These are phyloP conservation scores for Xylaria grammica DNA, from an alignment of 495 filamentous ascomycete species.

Conservation along the genomic window DNA sequence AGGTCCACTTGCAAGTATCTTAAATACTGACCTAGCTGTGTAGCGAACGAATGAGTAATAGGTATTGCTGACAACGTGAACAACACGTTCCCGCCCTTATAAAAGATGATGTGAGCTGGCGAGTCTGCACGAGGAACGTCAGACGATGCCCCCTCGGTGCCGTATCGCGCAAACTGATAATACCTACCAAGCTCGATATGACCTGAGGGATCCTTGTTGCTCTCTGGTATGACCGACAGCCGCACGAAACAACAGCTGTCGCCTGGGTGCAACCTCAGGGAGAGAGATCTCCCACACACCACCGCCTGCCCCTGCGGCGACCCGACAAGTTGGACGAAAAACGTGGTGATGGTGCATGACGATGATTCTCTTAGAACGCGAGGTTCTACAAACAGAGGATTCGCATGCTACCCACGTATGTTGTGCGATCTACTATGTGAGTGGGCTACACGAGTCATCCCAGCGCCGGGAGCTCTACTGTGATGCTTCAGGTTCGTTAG, in stretches of 20 bases:
- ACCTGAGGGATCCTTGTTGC: background rate
- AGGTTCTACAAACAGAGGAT: background rate
- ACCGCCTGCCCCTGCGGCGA: constrained; percentile 4
- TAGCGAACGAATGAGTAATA: too few relatives aligned
- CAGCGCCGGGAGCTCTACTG: background rate
- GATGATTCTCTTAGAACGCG: background rate
- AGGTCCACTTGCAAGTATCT: too few relatives aligned
- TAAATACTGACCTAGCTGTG: too few relatives aligned
- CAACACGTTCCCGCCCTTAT: too few relatives aligned
- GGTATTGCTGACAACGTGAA: too few relatives aligned
- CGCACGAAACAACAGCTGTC: background rate
- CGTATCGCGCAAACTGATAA: constrained; percentile 2
- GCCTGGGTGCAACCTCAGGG: background rate
- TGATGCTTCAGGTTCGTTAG: too few relatives aligned
- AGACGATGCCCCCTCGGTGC: background rate
- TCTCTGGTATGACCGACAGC: background rate
- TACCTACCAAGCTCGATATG: background rate
- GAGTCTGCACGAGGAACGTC: too few relatives aligned
- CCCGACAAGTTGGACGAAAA: background rate
- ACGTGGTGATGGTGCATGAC: constrained; percentile 5
- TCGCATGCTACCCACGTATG: constrained; percentile 10
- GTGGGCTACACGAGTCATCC: background rate
- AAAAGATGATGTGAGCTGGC: too few relatives aligned
- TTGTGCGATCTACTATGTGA: background rate
- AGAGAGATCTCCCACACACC: background rate